Evolutionary conservation across 2,329 filamentous ascomycete genomes (phyloP).

Genomic region (Pseudogymnoascus sp.): DNA sequence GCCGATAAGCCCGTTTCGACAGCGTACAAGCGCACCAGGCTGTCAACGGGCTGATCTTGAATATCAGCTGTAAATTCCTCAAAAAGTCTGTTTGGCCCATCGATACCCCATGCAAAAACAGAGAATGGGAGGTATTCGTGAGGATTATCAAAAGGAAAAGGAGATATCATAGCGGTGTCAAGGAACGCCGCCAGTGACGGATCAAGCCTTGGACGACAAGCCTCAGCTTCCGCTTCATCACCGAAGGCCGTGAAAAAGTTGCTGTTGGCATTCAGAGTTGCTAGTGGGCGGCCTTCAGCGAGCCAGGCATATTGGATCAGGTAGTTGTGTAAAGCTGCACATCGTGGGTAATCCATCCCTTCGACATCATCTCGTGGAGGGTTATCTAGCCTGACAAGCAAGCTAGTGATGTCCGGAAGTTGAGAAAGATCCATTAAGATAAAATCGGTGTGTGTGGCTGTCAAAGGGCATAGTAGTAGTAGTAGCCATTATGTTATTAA

Average conservation of each 20-base stretch:
- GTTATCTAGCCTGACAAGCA: too few relatives aligned
- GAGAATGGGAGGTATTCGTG: slow-evolving; percentile 16
- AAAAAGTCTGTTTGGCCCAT: slow-evolving; percentile 22
- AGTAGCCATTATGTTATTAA: too few relatives aligned
- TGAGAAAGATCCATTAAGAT: too few relatives aligned
- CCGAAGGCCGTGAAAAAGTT: slow-evolving; percentile 16
- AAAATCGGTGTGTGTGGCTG: too few relatives aligned
- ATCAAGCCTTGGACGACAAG: slow-evolving; percentile 23
- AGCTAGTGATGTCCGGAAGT: too few relatives aligned
- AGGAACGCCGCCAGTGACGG: slow-evolving; percentile 27
- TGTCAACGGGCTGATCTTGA: background rate
- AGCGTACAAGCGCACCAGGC: slow-evolving; percentile 18
- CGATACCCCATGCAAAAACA: slow-evolving; percentile 26
- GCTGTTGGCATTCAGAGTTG: too few relatives aligned
- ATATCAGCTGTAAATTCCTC: slow-evolving; percentile 22
- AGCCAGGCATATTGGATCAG: too few relatives aligned
- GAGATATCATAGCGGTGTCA: slow-evolving; percentile 20
- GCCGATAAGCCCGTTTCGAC: slow-evolving; percentile 26
- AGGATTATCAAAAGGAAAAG: background rate
- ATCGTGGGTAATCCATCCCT: too few relatives aligned
- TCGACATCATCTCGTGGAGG: too few relatives aligned
- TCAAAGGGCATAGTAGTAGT: too few relatives aligned
- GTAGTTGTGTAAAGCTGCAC: too few relatives aligned
- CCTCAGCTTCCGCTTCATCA: slow-evolving; percentile 22
- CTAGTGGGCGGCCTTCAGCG: too few relatives aligned